Evolutionary conservation across 2,329 filamentous ascomycete genomes (phyloP).

Genomic region (Tolypocladium cylindrosporum): DNA sequence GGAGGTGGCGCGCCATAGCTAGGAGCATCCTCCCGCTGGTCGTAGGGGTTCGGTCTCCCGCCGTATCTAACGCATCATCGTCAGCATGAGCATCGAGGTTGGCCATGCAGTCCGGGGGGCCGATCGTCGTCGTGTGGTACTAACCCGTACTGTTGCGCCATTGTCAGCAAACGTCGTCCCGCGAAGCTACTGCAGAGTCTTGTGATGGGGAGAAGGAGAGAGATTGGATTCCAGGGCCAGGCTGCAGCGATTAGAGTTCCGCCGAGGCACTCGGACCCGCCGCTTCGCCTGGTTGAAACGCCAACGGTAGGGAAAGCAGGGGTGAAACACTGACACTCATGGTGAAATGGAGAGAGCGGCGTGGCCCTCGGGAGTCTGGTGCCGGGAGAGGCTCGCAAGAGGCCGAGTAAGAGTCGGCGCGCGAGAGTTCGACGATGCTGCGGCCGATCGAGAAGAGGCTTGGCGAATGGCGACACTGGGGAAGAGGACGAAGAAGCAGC

Average conservation of each 20-base stretch:
- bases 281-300: constrained; percentile 8
- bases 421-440: not conserved
- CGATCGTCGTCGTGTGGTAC: constrained; percentile 14
- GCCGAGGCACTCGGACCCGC: not conserved
- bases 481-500: not conserved
- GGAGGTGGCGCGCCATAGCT: constrained; percentile 19
- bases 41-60: constrained; percentile 46
- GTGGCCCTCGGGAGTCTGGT: constrained; percentile 1
- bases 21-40: constrained; percentile 35
- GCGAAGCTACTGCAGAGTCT: not conserved
- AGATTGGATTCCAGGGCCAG: not conserved
- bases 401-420: not conserved
- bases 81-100: constrained; percentile 11
- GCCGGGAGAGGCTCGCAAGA: not conserved
- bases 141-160: constrained; percentile 42
- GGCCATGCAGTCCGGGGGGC: constrained; percentile 9
- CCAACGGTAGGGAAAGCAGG: constrained; percentile 11
- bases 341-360: constrained; percentile 7
- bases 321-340: constrained; percentile 19
- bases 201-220: not conserved
- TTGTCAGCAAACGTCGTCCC: constrained; percentile 15
- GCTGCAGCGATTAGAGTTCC: not conserved
- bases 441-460: not conserved
- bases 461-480: not conserved
- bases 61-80: constrained; percentile 35